Conservation (phyloP, 108 stramenopile species). For the Seminavis robusta region DNA sequence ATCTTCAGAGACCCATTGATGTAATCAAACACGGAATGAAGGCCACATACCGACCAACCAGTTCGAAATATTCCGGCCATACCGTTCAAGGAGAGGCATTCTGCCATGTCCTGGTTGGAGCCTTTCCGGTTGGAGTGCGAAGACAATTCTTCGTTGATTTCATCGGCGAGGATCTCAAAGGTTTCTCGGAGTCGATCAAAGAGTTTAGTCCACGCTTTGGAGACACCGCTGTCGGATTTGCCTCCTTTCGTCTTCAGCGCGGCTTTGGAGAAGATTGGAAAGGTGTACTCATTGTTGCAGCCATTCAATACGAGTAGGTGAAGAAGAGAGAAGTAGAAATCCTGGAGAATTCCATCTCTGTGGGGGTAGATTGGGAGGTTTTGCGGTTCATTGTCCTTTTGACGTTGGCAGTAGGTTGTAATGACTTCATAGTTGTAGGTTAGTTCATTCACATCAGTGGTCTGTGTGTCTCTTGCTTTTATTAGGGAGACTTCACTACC, state of each 20-base stretch:
- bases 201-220: background rate
- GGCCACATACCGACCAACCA: background rate
- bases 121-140: background rate
- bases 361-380: background rate
- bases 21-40: background rate
- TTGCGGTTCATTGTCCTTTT: background rate
- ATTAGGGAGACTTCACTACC: background rate
- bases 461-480: background rate
- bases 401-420: background rate
- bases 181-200: background rate
- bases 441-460: background rate
- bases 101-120: background rate
- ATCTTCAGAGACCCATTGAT: background rate
- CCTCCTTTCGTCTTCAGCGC: background rate
- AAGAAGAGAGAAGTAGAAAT: background rate
- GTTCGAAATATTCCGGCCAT: background rate
- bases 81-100: background rate
- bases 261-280: background rate
- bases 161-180: background rate
- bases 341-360: background rate
- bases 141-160: background rate
- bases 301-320: background rate
- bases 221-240: background rate
- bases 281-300: background rate
- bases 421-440: background rate